Evolutionary conservation across 176 grass and related monocot species (phyloP).

Genomic region (Carex myosuroides): DNA sequence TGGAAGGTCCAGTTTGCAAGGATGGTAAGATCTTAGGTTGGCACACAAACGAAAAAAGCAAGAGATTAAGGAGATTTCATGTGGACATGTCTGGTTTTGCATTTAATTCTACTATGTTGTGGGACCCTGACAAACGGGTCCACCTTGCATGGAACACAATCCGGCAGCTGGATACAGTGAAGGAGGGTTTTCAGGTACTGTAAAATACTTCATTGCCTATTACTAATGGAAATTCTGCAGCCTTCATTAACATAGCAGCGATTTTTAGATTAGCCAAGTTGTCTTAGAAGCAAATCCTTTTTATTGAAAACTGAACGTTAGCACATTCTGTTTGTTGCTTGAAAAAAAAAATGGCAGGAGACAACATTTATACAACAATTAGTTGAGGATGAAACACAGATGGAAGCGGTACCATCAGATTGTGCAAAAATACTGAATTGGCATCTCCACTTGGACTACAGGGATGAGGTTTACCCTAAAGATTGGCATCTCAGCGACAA

Average conservation of each 20-base stretch:
- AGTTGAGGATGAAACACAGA: constrained; percentile 94
- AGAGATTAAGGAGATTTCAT: constrained; percentile 87
- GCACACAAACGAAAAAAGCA: constrained; percentile 68
- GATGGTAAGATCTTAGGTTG: constrained; percentile 75
- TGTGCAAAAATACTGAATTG: constrained; percentile 94
- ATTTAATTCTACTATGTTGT: constrained; percentile 96
- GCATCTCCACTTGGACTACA: constrained; percentile 84
- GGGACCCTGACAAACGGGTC: constrained; percentile 66
- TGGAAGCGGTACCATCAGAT: constrained; percentile 84
- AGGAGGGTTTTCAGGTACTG: constrained; percentile 74
- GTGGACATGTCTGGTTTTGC: constrained; percentile 90
- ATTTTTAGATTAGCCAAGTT: not conserved
- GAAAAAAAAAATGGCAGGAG: constrained; percentile 55
- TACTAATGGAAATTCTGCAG: not conserved
- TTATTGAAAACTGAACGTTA: not conserved
- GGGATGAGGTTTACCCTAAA: constrained; percentile 68
- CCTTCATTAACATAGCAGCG: not conserved
- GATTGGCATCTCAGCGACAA: constrained; percentile 60
- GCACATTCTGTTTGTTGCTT: not conserved
- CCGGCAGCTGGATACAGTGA: constrained; percentile 57
- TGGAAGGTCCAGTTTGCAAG: constrained; percentile 88
- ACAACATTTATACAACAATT: constrained; percentile 81
- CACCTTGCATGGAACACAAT: constrained; percentile 75
- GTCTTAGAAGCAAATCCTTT: not conserved
- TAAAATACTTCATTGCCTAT: not conserved